Evolutionary conservation across 768 basidiomycete species (phyloP).

Genomic region (Lactifluus piperatus): DNA sequence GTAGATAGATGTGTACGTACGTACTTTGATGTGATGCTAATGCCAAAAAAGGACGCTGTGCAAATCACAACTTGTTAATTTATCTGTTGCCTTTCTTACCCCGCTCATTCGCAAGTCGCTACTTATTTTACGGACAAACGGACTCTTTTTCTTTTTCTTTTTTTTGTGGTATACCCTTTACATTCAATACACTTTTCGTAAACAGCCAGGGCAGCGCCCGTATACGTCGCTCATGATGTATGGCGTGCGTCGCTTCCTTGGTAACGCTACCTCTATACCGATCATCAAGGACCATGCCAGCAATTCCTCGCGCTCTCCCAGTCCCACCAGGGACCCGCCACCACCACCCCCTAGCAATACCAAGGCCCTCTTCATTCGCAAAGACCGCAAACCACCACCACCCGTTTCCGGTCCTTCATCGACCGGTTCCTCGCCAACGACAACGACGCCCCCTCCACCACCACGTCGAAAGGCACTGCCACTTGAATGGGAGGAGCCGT

Average conservation of each 20-base stretch:
- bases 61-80: neutral
- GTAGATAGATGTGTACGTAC: neutral
- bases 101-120: neutral
- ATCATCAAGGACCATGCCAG: neutral
- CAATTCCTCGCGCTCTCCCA: constrained; percentile 22
- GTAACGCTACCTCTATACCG: neutral
- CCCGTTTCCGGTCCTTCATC: constrained; percentile 25
- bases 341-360: constrained; percentile 10
- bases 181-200: neutral
- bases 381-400: constrained; percentile 21
- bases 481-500: neutral
- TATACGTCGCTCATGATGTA: constrained; percentile 21
- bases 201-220: neutral
- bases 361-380: constrained; percentile 21
- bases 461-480: constrained; percentile 10
- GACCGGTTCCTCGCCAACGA: constrained; percentile 18
- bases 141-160: neutral
- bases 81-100: neutral
- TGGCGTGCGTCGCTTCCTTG: constrained; percentile 28
- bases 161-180: neutral
- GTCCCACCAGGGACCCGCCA: constrained; percentile 14
- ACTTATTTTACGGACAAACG: neutral
- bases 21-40: neutral
- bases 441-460: constrained; percentile 2
- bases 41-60: neutral